A percentile compares a stretch with the other conserved stretches of the same genome.
phyloP scores from a whole-genome alignment of 768 basidiomycete species.

The Kockovaella imperatae region DNA sequence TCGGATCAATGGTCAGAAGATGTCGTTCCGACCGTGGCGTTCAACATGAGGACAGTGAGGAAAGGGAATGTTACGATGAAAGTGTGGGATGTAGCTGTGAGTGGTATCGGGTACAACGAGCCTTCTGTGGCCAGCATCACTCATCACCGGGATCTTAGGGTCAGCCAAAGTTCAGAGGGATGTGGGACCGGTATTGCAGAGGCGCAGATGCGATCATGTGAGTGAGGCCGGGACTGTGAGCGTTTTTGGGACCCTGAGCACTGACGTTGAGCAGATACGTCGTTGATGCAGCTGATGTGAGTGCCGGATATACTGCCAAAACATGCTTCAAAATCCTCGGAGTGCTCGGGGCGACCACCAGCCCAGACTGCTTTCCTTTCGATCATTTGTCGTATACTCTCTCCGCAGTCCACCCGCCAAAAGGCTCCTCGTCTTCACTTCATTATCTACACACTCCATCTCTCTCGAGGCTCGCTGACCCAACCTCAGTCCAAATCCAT shows the following conservation, averaged over 20 bases:
- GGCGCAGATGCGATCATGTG: slow-evolving; percentile 90
- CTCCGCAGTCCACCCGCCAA: not conserved
- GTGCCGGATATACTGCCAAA: slow-evolving; percentile 26
- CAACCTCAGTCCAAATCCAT: slow-evolving; percentile 21
- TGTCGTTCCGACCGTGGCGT: slow-evolving; percentile 91
- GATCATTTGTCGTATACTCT: not conserved
- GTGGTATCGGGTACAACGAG: slow-evolving; percentile 17
- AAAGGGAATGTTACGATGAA: slow-evolving; percentile 87
- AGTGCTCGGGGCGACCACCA: not conserved
- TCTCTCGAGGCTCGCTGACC: not conserved
- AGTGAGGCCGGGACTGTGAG: slow-evolving; percentile 32
- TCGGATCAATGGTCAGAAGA: slow-evolving; percentile 84
- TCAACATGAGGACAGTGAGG: slow-evolving; percentile 78
- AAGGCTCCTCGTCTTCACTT: not conserved
- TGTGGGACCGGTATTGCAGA: slow-evolving; percentile 91
- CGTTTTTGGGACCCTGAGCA: not conserved
- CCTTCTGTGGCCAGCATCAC: not conserved
- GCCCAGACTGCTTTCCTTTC: not conserved
- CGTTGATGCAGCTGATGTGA: slow-evolving; percentile 81
- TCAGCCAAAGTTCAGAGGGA: slow-evolving; percentile 85
- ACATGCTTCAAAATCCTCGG: not conserved
- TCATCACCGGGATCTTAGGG: slow-evolving; percentile 48
- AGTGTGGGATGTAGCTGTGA: slow-evolving; percentile 89
- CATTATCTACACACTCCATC: not conserved
- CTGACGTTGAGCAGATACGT: slow-evolving; percentile 57